phyloP scores from a whole-genome alignment of 31 red algal species.

The Bonnemaisonia californica region DNA sequence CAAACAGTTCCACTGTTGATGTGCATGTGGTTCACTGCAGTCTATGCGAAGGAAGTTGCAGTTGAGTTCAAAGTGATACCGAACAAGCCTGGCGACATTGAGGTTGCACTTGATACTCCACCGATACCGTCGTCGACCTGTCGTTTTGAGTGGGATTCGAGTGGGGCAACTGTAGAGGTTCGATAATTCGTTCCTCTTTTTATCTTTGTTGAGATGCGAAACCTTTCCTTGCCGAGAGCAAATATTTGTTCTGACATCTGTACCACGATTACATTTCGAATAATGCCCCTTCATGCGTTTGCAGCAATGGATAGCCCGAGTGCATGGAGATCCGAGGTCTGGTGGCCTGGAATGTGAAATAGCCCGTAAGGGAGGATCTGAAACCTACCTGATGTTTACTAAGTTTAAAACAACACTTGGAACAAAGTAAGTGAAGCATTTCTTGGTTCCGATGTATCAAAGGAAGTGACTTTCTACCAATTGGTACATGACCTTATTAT shows the following conservation, averaged over 20 bases:
- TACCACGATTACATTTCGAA: neutral
- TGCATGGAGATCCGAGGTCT: constrained; percentile 53
- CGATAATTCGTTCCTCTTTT: no score
- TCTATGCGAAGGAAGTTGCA: constrained; percentile 36
- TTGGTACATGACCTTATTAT: no score
- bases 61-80: constrained; percentile 71
- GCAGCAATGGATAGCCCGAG: constrained; percentile 52
- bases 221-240: neutral
- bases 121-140: constrained; percentile 75
- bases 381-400: constrained; percentile 76
- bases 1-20: no score
- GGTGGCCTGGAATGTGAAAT: constrained; percentile 74
- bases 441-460: no score
- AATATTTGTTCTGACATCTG: neutral
- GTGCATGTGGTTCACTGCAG: neutral
- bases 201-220: no score
- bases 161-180: constrained; percentile 72
- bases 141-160: constrained; percentile 68
- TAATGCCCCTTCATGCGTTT: no score
- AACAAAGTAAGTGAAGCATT: constrained; percentile 71
- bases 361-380: constrained; percentile 53
- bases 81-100: constrained; percentile 37
- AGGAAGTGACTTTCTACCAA: no score
- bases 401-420: constrained; percentile 74
- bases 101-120: constrained; percentile 77